A percentile compares a stretch with the other conserved stretches of the same genome.
Evolutionary conservation across 2,329 filamentous ascomycete genomes (phyloP).

Genomic region (Clonostachys byssicola): DNA sequence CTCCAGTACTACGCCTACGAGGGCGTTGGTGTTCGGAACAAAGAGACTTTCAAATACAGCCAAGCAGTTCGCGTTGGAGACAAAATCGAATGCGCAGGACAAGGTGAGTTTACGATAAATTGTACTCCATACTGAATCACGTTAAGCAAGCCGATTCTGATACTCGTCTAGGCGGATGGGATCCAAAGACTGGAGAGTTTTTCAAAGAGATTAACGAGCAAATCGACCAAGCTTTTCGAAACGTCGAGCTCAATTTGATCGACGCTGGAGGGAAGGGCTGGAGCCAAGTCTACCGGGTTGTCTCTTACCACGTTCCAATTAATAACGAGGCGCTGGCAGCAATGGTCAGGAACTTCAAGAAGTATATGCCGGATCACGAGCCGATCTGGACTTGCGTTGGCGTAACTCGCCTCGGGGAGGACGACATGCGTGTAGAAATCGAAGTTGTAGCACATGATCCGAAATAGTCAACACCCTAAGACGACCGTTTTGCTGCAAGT

Average conservation of each 20-base stretch:
- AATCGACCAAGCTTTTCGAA: conserved; percentile 49
- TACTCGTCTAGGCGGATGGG: conserved; percentile 31
- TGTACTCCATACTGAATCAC: no score
- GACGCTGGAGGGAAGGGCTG: conserved; percentile 51
- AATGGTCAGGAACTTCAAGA: conserved; percentile 41
- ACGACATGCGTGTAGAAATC: conserved; percentile 54
- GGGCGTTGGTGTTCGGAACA: no score
- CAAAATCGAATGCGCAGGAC: no score
- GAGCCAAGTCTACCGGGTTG: conserved; percentile 46
- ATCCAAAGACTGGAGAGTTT: conserved; percentile 18
- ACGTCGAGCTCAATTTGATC: conserved; percentile 46
- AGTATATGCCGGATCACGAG: conserved; percentile 46
- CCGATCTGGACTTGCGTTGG: conserved; percentile 51
- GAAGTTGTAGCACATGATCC: conserved; percentile 46
- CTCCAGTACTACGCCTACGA: no score
- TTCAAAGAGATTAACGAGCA: conserved; percentile 32
- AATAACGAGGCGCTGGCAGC: conserved; percentile 25
- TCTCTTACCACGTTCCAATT: conserved; percentile 24
- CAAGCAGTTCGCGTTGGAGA: no score
- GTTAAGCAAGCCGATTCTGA: no score
- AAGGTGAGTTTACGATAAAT: no score
- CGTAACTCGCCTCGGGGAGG: conserved; percentile 37
- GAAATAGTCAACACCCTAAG: no score
- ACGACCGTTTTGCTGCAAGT: no score
- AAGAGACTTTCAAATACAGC: no score